A percentile compares a stretch with the other conserved stretches of the same genome.
These are phyloP conservation scores for Xylaria sp. DNA, from an alignment of 2,329 filamentous ascomycete species.

Conservation along the genomic window DNA sequence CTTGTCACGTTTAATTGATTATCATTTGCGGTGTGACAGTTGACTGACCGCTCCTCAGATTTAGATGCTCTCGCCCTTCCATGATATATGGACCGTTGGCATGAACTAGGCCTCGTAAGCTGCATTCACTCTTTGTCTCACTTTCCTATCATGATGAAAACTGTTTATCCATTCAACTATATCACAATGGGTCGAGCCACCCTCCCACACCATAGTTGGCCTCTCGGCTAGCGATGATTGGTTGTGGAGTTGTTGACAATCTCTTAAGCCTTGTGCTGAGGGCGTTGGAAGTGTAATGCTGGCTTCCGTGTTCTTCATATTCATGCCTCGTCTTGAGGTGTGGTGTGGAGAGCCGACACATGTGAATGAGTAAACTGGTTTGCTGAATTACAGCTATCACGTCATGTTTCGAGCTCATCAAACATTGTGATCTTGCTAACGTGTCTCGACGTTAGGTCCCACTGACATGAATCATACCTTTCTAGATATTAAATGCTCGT, in stretches of 20 bases:
- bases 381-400: slow-evolving; percentile 55
- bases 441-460: background rate
- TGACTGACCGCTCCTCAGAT: slow-evolving; percentile 23
- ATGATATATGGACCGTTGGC: no score
- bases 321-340: slow-evolving; percentile 64
- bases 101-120: no score
- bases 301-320: slow-evolving; percentile 60
- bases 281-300: slow-evolving; percentile 55
- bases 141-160: slow-evolving; percentile 58
- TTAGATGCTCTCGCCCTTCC: no score
- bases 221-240: slow-evolving; percentile 62
- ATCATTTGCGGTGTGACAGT: slow-evolving; percentile 8
- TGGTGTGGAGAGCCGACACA: slow-evolving; percentile 59
- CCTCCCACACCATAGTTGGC: slow-evolving; percentile 71
- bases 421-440: slow-evolving; percentile 25
- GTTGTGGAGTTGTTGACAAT: slow-evolving; percentile 72
- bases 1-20: background rate
- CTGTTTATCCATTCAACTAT: slow-evolving; percentile 79
- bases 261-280: slow-evolving; percentile 36
- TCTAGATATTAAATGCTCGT: background rate
- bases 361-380: slow-evolving; percentile 73
- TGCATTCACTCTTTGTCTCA: background rate
- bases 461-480: background rate
- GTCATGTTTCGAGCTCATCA: background rate
- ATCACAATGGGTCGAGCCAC: slow-evolving; percentile 69